These are phyloP conservation scores for Periconia sp. DNA, from an alignment of 2,329 filamentous ascomycete species.

Conservation along the genomic window DNA sequence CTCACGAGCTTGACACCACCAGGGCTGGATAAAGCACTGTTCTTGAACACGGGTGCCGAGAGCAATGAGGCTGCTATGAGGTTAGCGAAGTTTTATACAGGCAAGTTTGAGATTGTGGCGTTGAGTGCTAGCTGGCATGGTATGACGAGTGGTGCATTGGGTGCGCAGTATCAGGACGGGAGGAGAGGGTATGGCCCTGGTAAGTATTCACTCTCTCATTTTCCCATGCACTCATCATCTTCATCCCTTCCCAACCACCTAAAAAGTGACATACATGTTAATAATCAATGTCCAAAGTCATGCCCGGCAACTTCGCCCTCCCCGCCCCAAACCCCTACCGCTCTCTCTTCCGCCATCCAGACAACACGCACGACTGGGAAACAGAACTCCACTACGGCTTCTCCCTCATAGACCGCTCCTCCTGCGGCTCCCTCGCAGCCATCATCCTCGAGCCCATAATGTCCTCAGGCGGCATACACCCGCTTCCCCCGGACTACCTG, in stretches of 20 bases:
- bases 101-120: conserved; percentile 69
- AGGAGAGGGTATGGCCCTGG: conserved; percentile 53
- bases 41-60: conserved; percentile 41
- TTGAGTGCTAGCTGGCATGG: conserved; percentile 67
- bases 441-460: conserved; percentile 68
- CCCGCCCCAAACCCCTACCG: conserved; percentile 67
- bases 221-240: neutral
- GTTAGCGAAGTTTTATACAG: conserved; percentile 67
- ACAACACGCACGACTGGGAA: conserved; percentile 70
- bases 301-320: conserved; percentile 64
- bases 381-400: conserved; percentile 69
- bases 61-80: conserved; percentile 66
- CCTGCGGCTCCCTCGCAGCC: conserved; percentile 66
- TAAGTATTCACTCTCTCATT: conserved; percentile 4
- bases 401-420: conserved; percentile 64
- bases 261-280: too few relatives aligned
- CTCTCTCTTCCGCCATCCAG: conserved; percentile 63
- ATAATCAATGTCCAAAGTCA: too few relatives aligned
- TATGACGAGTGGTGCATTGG: conserved; percentile 60
- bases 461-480: conserved; percentile 64
- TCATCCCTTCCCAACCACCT: too few relatives aligned
- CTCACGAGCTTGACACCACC: conserved; percentile 34
- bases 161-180: conserved; percentile 61
- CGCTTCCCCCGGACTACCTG: conserved; percentile 65
- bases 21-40: conserved; percentile 40